These are phyloP conservation scores for Trypanosomatidae sp. DNA, from an alignment of 208 protist species.

Conservation along the genomic window DNA sequence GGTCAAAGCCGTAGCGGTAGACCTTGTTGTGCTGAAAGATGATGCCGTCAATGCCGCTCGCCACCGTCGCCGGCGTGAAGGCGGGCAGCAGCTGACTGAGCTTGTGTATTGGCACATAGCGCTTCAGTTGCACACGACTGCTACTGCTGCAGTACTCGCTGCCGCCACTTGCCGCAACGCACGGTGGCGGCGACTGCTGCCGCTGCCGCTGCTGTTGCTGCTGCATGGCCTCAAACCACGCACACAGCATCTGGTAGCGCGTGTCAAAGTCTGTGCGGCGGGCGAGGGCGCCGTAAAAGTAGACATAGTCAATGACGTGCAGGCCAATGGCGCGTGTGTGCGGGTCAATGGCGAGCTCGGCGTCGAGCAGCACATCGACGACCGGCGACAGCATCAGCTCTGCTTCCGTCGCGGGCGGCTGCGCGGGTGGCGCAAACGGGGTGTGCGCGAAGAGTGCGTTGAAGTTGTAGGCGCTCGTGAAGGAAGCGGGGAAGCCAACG, in stretches of 20 bases:
- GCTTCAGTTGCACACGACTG: slow-evolving; percentile 27
- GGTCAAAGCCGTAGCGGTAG: slow-evolving; percentile 64
- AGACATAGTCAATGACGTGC: slow-evolving; percentile 74
- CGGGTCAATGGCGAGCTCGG: slow-evolving; percentile 29
- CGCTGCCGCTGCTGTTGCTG: slow-evolving; percentile 4
- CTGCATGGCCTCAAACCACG: slow-evolving; percentile 34
- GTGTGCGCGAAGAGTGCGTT: slow-evolving; percentile 39
- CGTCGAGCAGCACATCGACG: slow-evolving; percentile 64
- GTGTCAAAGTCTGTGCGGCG: slow-evolving; percentile 26
- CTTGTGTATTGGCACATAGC: slow-evolving; percentile 65
- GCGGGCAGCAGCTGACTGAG: slow-evolving; percentile 32
- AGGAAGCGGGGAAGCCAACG: slow-evolving; percentile 58
- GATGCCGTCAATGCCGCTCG: slow-evolving; percentile 50
- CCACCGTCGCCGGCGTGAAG: slow-evolving; percentile 27
- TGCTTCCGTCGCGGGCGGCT: slow-evolving; percentile 1
- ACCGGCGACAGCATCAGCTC: slow-evolving; percentile 4
- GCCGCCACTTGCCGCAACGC: too few species aligned
- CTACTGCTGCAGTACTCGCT: background rate
- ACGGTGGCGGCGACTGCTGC: too few species aligned
- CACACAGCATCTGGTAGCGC: slow-evolving; percentile 35
- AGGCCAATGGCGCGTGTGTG: slow-evolving; percentile 10
- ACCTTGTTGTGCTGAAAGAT: slow-evolving; percentile 66
- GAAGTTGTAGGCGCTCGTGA: slow-evolving; percentile 58
- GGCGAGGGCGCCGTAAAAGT: slow-evolving; percentile 53
- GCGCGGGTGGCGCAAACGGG: slow-evolving; percentile 5